Evolutionary conservation across 2,329 filamentous ascomycete genomes (phyloP).

Genomic region (Phyllosticta citriasiana): DNA sequence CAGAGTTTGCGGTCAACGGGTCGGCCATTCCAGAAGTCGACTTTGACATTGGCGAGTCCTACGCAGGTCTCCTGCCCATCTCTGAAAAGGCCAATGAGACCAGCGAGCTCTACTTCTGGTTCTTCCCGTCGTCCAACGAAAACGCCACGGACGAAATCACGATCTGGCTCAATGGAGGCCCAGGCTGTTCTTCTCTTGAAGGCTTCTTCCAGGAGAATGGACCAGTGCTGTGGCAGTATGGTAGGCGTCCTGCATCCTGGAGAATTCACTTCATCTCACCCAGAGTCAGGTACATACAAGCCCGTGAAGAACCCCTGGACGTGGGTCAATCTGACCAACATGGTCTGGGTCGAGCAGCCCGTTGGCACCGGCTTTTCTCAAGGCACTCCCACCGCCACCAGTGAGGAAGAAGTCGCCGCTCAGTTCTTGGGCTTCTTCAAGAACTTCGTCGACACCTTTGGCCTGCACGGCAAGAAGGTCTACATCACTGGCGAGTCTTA

Average conservation of each 20-base stretch:
- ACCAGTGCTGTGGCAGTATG: constrained; percentile 36
- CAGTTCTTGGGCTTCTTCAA: constrained; percentile 72
- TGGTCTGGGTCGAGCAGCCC: constrained; percentile 66
- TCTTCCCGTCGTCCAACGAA: constrained; percentile 49
- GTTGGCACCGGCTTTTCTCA: constrained; percentile 58
- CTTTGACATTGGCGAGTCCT: constrained; percentile 59
- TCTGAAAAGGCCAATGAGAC: constrained; percentile 39
- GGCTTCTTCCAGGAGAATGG: constrained; percentile 42
- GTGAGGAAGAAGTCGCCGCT: constrained; percentile 57
- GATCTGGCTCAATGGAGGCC: constrained; percentile 42
- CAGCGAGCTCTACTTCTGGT: constrained; percentile 52
- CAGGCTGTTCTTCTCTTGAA: constrained; percentile 38
- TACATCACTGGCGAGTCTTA: constrained; percentile 62
- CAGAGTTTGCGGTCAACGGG: constrained; percentile 56
- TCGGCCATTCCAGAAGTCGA: constrained; percentile 55
- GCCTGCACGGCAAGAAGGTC: constrained; percentile 55
- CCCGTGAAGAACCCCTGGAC: constrained; percentile 33
- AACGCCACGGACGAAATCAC: constrained; percentile 47
- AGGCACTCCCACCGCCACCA: constrained; percentile 53
- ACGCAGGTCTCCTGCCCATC: constrained; percentile 54
- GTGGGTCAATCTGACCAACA: constrained; percentile 58
- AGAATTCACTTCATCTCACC: not conserved
- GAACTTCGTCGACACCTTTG: constrained; percentile 64
- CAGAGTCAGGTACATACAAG: constrained; percentile 15
- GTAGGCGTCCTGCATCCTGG: constrained; percentile 2